Percentiles rank a stretch among this genome's conserved stretches.
Evolutionary conservation across 2,329 filamentous ascomycete species (phyloP).

Genomic region (Capronia epimyces): DNA sequence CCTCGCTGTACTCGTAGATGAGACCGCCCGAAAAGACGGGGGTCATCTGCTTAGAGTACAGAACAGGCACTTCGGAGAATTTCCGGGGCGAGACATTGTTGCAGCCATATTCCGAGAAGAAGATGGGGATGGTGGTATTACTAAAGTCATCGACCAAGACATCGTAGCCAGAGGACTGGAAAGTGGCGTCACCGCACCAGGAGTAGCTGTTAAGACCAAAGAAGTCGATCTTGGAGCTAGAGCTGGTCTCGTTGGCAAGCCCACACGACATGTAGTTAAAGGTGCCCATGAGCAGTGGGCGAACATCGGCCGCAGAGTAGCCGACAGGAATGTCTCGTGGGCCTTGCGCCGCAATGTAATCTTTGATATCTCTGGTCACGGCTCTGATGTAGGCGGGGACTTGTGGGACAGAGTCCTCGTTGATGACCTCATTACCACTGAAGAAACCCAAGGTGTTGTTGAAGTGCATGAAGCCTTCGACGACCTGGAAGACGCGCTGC

Average conservation of each 20-base stretch:
- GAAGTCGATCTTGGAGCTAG: constrained; percentile 56
- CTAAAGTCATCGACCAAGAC: constrained; percentile 54
- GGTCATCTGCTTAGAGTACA: constrained; percentile 58
- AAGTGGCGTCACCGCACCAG: constrained; percentile 59
- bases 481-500: constrained; percentile 55
- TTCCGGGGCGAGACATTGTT: constrained; percentile 53
- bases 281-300: constrained; percentile 55
- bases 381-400: constrained; percentile 58
- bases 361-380: constrained; percentile 62
- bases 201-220: constrained; percentile 64
- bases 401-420: constrained; percentile 50
- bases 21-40: constrained; percentile 54
- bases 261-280: constrained; percentile 58
- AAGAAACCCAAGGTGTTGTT: constrained; percentile 64
- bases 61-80: constrained; percentile 56
- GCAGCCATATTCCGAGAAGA: constrained; percentile 65
- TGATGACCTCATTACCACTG: constrained; percentile 64
- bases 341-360: constrained; percentile 58
- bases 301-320: constrained; percentile 63
- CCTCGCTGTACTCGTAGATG: constrained; percentile 48
- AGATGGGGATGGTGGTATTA: constrained; percentile 55
- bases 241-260: constrained; percentile 45
- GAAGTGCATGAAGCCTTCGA: constrained; percentile 63
- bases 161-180: constrained; percentile 51
- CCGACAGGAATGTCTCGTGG: constrained; percentile 58